These are phyloP conservation scores for Alternaria solani DNA, from an alignment of 2,329 filamentous ascomycete genomes.

Conservation along the genomic window DNA sequence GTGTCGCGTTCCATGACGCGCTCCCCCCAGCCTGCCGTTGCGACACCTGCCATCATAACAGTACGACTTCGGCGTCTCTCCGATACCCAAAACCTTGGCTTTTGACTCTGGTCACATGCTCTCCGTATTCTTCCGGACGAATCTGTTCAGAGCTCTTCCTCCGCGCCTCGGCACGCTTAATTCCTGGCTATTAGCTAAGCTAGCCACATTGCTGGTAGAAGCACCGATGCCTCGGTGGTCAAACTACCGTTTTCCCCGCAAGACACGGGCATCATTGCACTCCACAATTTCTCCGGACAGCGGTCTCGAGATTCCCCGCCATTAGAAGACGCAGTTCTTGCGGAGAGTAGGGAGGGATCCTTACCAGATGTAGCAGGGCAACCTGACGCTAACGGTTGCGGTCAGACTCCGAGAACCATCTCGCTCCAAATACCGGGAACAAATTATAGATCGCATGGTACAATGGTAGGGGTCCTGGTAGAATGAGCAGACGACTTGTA, in stretches of 20 bases:
- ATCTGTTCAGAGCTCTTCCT: slow-evolving; percentile 11
- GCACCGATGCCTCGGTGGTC: slow-evolving; percentile 12
- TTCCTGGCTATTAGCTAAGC: slow-evolving; percentile 7
- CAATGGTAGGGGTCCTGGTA: not conserved
- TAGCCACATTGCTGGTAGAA: not conserved
- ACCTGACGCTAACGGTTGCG: slow-evolving; percentile 12
- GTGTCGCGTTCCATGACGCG: slow-evolving; percentile 13
- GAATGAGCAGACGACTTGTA: not conserved
- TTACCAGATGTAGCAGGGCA: slow-evolving; percentile 1
- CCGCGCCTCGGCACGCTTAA: slow-evolving; percentile 11
- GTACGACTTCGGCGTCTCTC: not conserved
- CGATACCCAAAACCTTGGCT: slow-evolving; percentile 12
- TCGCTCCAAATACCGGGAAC: slow-evolving; percentile 4
- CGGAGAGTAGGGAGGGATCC: not conserved
- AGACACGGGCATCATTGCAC: slow-evolving; percentile 9
- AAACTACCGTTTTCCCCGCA: slow-evolving; percentile 21
- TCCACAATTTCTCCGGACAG: slow-evolving; percentile 18
- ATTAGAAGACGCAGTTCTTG: slow-evolving; percentile 8
- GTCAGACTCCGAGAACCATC: slow-evolving; percentile 11
- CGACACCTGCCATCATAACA: not conserved
- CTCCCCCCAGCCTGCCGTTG: slow-evolving; percentile 15
- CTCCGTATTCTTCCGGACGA: slow-evolving; percentile 12
- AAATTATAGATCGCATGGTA: not conserved
- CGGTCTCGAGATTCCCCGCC: slow-evolving; percentile 20
- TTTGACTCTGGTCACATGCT: slow-evolving; percentile 9